These are phyloP conservation scores for Calonectria pseudoreteaudii DNA, from an alignment of 2,329 filamentous ascomycete genomes.

Conservation along the genomic window DNA sequence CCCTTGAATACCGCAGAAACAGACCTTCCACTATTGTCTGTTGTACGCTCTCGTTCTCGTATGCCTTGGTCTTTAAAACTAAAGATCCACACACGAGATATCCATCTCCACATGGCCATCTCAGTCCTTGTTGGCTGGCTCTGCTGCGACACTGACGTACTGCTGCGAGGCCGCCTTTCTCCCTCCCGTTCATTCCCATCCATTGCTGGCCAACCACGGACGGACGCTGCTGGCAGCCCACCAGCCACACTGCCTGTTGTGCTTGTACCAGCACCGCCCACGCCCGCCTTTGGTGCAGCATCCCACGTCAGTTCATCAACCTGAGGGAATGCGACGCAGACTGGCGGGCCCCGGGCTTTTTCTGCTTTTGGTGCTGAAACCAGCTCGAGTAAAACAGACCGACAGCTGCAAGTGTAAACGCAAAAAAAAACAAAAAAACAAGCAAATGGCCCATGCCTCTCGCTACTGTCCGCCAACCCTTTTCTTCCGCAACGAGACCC, in stretches of 20 bases:
- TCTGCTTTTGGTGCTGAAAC: neutral
- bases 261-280: slow-evolving; percentile 3
- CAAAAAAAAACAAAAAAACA: no score
- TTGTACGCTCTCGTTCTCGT: neutral
- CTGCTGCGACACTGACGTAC: slow-evolving; percentile 3
- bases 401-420: neutral
- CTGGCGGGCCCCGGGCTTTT: neutral
- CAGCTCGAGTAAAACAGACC: slow-evolving; percentile 1
- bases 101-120: neutral
- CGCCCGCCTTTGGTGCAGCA: slow-evolving; percentile 9
- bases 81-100: neutral
- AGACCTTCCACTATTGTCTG: neutral
- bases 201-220: neutral
- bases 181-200: neutral
- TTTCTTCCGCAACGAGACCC: neutral
- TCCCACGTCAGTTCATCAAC: slow-evolving; percentile 1
- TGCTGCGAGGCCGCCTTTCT: slow-evolving; percentile 33
- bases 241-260: slow-evolving; percentile 7
- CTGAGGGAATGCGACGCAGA: neutral
- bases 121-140: neutral
- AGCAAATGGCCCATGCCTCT: neutral
- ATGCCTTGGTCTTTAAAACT: neutral
- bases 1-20: neutral
- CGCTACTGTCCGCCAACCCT: neutral
- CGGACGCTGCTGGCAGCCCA: neutral